phyloP scores from a whole-genome alignment of 768 basidiomycete genomes.

The Gymnopilus junonius region DNA sequence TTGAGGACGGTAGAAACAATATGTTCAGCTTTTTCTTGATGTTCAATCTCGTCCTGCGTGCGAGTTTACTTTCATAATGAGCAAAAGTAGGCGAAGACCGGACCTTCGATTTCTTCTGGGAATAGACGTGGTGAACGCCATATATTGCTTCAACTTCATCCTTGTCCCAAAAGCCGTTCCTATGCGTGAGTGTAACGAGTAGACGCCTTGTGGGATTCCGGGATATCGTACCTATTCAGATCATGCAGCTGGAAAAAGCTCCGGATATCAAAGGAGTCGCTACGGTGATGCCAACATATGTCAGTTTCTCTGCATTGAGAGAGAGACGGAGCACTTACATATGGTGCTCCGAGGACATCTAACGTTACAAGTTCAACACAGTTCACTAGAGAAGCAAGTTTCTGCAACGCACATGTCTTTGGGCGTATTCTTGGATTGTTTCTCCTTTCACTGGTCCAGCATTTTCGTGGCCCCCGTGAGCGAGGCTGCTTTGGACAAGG shows the following conservation, averaged over 20 bases:
- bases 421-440: constrained; percentile 82
- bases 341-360: constrained; percentile 93
- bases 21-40: constrained; percentile 79
- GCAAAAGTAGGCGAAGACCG: not conserved
- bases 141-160: constrained; percentile 96
- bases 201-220: not conserved
- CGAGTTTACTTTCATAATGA: not conserved
- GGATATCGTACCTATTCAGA: constrained; percentile 66
- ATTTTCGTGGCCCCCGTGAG: constrained; percentile 68
- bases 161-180: constrained; percentile 81
- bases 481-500: constrained; percentile 33
- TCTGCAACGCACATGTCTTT: constrained; percentile 78
- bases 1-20: constrained; percentile 76
- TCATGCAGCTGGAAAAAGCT: constrained; percentile 98
- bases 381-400: not conserved
- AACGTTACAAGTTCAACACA: constrained; percentile 12
- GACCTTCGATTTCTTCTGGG: constrained; percentile 80
- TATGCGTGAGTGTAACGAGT: constrained; percentile 30
- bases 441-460: constrained; percentile 55
- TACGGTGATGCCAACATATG: constrained; percentile 32
- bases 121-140: constrained; percentile 92
- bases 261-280: constrained; percentile 79
- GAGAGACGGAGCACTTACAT: constrained; percentile 50
- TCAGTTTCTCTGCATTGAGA: not conserved
- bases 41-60: constrained; percentile 74